Evolutionary conservation across 2,329 filamentous ascomycete genomes (phyloP).

Genomic region (Sclerotinia trifoliorum): DNA sequence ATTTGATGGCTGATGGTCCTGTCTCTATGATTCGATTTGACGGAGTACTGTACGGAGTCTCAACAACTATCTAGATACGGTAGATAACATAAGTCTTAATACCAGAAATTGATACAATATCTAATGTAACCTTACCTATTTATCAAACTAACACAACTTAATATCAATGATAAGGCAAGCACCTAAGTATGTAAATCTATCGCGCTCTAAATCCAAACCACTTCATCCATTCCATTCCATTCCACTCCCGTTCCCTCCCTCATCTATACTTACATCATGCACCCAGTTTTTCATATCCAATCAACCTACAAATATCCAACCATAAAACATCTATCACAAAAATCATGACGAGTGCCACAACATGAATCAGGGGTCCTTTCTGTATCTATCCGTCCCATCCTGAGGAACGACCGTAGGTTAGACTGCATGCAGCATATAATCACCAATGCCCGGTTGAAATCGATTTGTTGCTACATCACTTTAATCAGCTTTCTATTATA

Average conservation of each 20-base stretch:
- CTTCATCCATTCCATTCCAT: no score
- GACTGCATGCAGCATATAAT: no score
- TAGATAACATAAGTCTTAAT: no score
- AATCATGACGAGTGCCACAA: background rate
- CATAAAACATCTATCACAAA: background rate
- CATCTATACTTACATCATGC: background rate
- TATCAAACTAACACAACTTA: background rate
- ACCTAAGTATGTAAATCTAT: background rate
- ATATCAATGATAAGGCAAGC: background rate
- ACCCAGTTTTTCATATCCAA: background rate
- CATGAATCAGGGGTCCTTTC: background rate
- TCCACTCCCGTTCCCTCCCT: no score
- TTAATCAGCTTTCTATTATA: no score
- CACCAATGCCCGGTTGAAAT: no score
- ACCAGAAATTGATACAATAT: background rate
- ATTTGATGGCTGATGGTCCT: no score
- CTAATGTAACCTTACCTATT: background rate
- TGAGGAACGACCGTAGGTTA: no score
- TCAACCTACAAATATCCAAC: background rate
- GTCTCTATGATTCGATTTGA: background rate
- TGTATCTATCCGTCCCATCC: no score
- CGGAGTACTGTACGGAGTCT: background rate
- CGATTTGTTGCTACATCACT: no score
- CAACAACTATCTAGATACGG: background rate
- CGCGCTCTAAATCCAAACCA: background rate